These are phyloP conservation scores for Oryza glaberrima DNA, from an alignment of 176 grass and related monocot genomes.

Conservation along the genomic window DNA sequence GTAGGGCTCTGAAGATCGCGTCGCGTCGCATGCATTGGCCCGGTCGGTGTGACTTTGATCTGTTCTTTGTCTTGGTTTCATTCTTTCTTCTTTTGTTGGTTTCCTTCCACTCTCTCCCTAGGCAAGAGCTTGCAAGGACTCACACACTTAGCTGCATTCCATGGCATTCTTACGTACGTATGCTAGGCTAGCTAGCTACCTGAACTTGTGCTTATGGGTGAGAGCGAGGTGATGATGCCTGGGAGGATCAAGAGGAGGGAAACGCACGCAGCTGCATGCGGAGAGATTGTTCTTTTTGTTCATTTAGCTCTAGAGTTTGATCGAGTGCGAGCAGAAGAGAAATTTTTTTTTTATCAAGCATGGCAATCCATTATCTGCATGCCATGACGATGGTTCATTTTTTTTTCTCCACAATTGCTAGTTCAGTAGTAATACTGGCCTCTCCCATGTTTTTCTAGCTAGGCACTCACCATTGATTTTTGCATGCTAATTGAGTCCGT, in stretches of 20 bases:
- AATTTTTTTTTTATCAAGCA: constrained; percentile 36
- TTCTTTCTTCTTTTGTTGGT: constrained; percentile 42
- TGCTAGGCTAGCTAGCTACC: neutral
- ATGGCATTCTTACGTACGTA: constrained; percentile 41
- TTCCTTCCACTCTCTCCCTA: constrained; percentile 38
- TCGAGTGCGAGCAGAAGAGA: constrained; percentile 55
- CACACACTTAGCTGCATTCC: constrained; percentile 36
- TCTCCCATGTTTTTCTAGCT: neutral
- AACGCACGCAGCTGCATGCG: constrained; percentile 35
- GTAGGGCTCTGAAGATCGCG: constrained; percentile 53
- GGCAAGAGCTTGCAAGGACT: constrained; percentile 34
- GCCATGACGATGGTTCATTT: constrained; percentile 47
- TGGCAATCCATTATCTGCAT: constrained; percentile 21
- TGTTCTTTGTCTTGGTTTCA: constrained; percentile 56
- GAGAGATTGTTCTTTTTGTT: constrained; percentile 65
- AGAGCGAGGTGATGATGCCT: constrained; percentile 38
- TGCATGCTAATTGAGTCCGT: neutral
- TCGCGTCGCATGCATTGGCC: constrained; percentile 60
- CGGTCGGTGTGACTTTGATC: constrained; percentile 63
- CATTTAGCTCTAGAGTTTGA: constrained; percentile 70
- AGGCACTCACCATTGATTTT: neutral
- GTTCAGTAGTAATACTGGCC: constrained; percentile 2
- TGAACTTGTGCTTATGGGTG: constrained; percentile 42
- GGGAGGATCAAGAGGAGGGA: constrained; percentile 43
- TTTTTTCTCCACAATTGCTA: neutral